Conservation (phyloP, 768 basidiomycete species). For the Lactarius quietus region DNA sequence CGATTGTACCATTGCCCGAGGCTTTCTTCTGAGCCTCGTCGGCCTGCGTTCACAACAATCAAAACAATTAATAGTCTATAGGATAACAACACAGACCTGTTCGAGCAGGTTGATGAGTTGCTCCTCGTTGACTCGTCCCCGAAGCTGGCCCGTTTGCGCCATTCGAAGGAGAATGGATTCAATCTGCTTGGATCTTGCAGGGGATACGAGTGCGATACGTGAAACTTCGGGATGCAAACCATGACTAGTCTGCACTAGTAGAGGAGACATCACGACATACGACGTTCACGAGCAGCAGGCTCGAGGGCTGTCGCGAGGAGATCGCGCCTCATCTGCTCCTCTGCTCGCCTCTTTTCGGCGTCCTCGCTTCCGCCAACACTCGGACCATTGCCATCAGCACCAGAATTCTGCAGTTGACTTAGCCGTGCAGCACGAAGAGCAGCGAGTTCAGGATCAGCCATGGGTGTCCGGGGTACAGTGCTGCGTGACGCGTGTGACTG, state of each 20-base stretch:
- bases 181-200: constrained; percentile 75
- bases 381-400: constrained; percentile 21
- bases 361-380: constrained; percentile 52
- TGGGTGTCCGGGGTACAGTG: constrained; percentile 15
- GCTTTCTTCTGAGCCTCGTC: constrained; percentile 43
- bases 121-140: constrained; percentile 69
- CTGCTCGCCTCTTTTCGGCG: constrained; percentile 42
- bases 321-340: constrained; percentile 74
- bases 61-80: not conserved
- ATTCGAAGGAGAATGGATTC: constrained; percentile 75
- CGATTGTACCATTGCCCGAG: constrained; percentile 39
- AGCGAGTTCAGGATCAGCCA: constrained; percentile 40
- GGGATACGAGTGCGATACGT: constrained; percentile 83
- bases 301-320: constrained; percentile 34
- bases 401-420: constrained; percentile 37
- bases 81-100: constrained; percentile 65
- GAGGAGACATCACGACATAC: constrained; percentile 13
- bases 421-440: constrained; percentile 44
- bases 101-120: constrained; percentile 85
- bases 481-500: not conserved
- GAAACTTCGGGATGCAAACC: constrained; percentile 51
- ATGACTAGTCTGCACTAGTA: not conserved
- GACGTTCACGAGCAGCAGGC: constrained; percentile 26
- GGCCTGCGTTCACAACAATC: constrained; percentile 29
- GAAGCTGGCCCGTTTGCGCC: constrained; percentile 79